A percentile compares a stretch with the other conserved stretches of the same genome.
phyloP scores from a whole-genome alignment of 345 rosid genomes.

The Arabis alpina region DNA sequence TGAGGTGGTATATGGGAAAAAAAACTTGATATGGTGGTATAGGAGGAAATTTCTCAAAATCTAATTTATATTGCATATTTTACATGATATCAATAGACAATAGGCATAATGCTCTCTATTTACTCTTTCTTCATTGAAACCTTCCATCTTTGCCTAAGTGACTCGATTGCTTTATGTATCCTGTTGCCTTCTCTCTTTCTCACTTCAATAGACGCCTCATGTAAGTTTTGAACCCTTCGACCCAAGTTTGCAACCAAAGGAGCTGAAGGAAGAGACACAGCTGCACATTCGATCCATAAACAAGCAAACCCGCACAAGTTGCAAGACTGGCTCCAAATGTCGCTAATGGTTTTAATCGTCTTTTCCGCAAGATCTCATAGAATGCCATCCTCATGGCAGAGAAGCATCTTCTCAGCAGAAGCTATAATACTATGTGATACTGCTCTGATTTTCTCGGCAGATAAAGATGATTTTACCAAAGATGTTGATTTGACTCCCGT shows the following conservation, averaged over 20 bases:
- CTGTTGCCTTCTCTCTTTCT: constrained; percentile 59
- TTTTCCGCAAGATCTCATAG: constrained; percentile 92
- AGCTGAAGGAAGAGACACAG: constrained; percentile 83
- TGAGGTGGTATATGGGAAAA: no score
- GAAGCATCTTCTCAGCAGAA: constrained; percentile 88
- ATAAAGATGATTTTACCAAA: constrained; percentile 62
- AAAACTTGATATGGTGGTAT: no score
- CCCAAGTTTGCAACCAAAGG: constrained; percentile 93
- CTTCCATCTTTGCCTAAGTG: constrained; percentile 71
- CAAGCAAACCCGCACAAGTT: constrained; percentile 71
- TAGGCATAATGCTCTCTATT: no score
- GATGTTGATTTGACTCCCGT: constrained; percentile 70
- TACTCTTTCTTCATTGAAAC: constrained; percentile 44
- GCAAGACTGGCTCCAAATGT: constrained; percentile 84
- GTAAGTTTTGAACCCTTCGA: constrained; percentile 83
- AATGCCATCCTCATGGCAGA: constrained; percentile 94
- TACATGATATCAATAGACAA: no score
- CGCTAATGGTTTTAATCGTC: constrained; percentile 71
- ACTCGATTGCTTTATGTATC: constrained; percentile 80
- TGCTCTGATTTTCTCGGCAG: constrained; percentile 82
- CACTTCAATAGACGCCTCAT: constrained; percentile 66
- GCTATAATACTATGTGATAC: constrained; percentile 77
- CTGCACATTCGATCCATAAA: constrained; percentile 84
- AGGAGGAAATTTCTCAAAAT: no score
- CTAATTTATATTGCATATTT: no score